Evolutionary conservation across 176 grass and related monocot species (phyloP), one percentile per base, ranked within the genome.

Genomic region (Musa acuminata): DNA sequence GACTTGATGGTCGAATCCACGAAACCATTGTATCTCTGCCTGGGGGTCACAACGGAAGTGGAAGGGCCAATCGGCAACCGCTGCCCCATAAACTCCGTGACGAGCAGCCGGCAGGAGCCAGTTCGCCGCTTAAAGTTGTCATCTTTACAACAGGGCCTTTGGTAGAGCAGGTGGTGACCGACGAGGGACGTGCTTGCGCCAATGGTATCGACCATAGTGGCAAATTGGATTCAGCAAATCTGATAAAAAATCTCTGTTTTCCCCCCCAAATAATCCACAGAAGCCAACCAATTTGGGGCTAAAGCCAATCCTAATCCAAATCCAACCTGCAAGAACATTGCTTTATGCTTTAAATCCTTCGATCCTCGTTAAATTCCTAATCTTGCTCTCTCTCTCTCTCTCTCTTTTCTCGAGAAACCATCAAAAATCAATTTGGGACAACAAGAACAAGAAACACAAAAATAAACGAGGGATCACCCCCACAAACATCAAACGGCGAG

Each of bases 121-220:
- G 81, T 78, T 22, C 92, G 81, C 7, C 83, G 84, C 35, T 78
- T 55, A 29, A 19, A 55, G 81, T 0, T 82, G 75, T 72, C 89
- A 92, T 14, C 51, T 25, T 13, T 79, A 82, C 60, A 14, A 5
- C 8, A 83, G 84, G 62, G 78, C 75, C 83, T 84, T 55, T 74
- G 86, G 71, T 93, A 79, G 68, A 84, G 78, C 77, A 87, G 85
- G 80, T 87, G 79, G 75, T 70, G 86, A 8, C 82, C 80, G 51
- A 89, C 79, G 21, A 91, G 68, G 51, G 90, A 91, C 70, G 94
- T 93, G 84, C 88, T 89, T 22, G 90, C 87, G 72, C 84, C 83
- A 77, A 98, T 78, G 69, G 87, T 91, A 67, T 98, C 94, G 12
- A 89, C 75, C 49, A 82, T 77, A 12, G 1, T 52, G 60, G n/a